A percentile compares a stretch with the other conserved stretches of the same genome.
Conservation (phyloP, 495 filamentous ascomycete species). For the Trichoderma orchidacearum region DNA sequence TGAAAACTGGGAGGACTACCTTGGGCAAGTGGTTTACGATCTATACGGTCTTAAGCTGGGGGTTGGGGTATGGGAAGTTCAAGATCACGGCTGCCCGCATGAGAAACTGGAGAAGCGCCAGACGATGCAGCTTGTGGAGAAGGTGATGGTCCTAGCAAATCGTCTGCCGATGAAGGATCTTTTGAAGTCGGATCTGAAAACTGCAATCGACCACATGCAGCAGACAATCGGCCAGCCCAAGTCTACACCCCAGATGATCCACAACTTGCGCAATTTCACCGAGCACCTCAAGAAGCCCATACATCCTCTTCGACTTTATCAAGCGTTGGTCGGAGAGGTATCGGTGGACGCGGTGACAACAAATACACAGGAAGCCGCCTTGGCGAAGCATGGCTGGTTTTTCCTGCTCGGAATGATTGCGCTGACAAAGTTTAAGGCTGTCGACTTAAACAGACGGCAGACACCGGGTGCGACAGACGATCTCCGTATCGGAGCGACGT, state of each 20-base stretch:
- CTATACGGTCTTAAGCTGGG: constrained; percentile 74
- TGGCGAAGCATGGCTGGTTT: constrained; percentile 82
- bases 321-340: constrained; percentile 62
- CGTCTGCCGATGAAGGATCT: constrained; percentile 84
- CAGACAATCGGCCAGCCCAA: constrained; percentile 45
- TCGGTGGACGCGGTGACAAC: constrained; percentile 41
- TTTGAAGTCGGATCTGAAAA: constrained; percentile 76
- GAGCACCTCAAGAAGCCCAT: constrained; percentile 68
- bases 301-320: constrained; percentile 67
- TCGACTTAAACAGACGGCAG: constrained; percentile 56
- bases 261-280: constrained; percentile 63
- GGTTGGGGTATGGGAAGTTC: constrained; percentile 46
- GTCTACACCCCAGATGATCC: constrained; percentile 49
- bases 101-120: constrained; percentile 66
- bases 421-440: constrained; percentile 71
- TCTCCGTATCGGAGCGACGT: constrained; percentile 67
- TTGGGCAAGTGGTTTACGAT: constrained; percentile 80
- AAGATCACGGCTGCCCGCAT: constrained; percentile 61
- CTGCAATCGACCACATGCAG: constrained; percentile 82
- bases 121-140: constrained; percentile 66
- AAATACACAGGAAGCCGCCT: constrained; percentile 32
- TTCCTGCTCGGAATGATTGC: constrained; percentile 82
- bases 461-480: constrained; percentile 70
- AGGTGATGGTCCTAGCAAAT: constrained; percentile 65
- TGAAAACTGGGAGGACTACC: constrained; percentile 61